Evolutionary conservation across 2,329 filamentous ascomycete species (phyloP).

Genomic region (Beauveria australis): DNA sequence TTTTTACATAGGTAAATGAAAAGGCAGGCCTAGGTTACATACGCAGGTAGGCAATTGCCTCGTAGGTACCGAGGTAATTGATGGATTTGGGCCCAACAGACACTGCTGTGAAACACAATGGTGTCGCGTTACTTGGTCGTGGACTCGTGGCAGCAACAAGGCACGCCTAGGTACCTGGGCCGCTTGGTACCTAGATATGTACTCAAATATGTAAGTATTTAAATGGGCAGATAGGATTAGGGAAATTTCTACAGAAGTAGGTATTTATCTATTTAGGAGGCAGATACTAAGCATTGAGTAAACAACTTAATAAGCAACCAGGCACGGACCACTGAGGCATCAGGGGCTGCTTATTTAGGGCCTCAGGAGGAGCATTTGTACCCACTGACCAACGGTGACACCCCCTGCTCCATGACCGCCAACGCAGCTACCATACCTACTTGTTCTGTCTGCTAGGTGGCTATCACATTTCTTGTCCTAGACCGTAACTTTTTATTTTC

Average conservation of each 20-base stretch:
- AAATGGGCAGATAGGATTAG: too few relatives aligned
- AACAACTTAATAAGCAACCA: neutral
- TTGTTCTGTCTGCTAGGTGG: conserved; percentile 1
- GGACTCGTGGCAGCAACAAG: too few relatives aligned
- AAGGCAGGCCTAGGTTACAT: too few relatives aligned
- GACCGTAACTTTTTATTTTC: conserved; percentile 1
- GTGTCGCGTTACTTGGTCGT: neutral
- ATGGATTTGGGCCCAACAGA: neutral
- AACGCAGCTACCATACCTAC: neutral
- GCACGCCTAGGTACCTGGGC: neutral
- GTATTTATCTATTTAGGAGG: neutral
- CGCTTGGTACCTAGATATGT: too few relatives aligned
- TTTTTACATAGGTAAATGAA: too few relatives aligned
- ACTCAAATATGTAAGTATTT: too few relatives aligned
- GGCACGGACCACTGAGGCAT: conserved; percentile 10
- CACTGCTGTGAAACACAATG: neutral
- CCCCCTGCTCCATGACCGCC: conserved; percentile 4
- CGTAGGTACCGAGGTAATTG: neutral
- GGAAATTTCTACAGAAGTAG: neutral
- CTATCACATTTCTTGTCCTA: neutral
- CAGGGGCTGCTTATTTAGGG: conserved; percentile 8
- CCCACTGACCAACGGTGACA: conserved; percentile 10
- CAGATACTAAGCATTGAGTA: neutral
- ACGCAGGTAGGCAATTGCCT: neutral
- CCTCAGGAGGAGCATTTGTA: conserved; percentile 5